Percentiles rank a stretch among this genome's conserved stretches.
These are phyloP conservation scores for Tulasnella sp. DNA, from an alignment of 768 basidiomycete genomes.

Conservation along the genomic window DNA sequence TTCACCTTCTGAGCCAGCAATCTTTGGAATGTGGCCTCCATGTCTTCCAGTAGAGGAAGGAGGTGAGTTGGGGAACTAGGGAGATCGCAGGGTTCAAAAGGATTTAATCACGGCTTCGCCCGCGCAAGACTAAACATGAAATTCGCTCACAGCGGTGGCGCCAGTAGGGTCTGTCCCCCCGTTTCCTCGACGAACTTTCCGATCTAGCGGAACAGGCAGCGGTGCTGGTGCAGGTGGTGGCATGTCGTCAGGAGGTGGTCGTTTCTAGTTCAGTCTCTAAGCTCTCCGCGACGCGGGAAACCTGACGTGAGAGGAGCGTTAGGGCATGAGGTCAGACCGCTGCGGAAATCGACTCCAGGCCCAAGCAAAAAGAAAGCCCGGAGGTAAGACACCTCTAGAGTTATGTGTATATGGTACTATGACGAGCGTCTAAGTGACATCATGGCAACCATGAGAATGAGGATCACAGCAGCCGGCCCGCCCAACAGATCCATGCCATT, in stretches of 20 bases:
- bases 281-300: slow-evolving; percentile 8
- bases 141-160: not conserved
- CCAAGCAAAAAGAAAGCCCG: not conserved
- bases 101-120: not conserved
- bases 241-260: slow-evolving; percentile 9
- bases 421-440: not conserved
- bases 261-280: not conserved
- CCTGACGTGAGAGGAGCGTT: not conserved
- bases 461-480: not conserved
- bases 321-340: not conserved
- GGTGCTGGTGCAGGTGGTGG: not conserved
- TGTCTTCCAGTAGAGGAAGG: slow-evolving; percentile 15
- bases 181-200: not conserved
- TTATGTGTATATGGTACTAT: not conserved
- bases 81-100: not conserved
- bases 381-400: not conserved
- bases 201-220: not conserved
- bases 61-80: slow-evolving; percentile 14
- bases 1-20: slow-evolving; percentile 24
- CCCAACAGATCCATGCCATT: not conserved
- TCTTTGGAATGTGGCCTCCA: slow-evolving; percentile 18
- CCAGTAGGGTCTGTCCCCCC: not conserved
- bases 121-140: not conserved
- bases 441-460: not conserved
- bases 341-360: not conserved